Evolutionary conservation across 2,329 filamentous ascomycete genomes (phyloP).

Genomic region (Fusarium floridanum): DNA sequence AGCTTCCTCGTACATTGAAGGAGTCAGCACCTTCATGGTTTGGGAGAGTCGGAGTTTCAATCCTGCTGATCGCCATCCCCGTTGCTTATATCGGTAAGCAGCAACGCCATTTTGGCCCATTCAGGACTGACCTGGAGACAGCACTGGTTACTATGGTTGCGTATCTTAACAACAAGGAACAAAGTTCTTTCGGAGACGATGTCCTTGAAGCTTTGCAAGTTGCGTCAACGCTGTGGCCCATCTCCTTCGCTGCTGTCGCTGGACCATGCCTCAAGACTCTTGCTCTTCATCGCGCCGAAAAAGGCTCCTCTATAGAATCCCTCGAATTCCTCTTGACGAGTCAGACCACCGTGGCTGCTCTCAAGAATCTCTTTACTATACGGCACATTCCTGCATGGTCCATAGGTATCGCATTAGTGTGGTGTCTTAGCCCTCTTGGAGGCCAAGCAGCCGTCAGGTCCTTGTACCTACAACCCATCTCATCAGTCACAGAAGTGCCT

Average conservation of each 20-base stretch:
- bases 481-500: neutral
- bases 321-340: conserved; percentile 8
- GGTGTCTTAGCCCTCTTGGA: conserved; percentile 6
- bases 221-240: conserved; percentile 20
- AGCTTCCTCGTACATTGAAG: neutral
- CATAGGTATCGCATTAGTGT: fast-evolving
- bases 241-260: conserved; percentile 6
- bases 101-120: no score
- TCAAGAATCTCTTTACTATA: neutral
- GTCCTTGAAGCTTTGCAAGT: conserved; percentile 1
- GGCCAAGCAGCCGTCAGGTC: conserved; percentile 13
- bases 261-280: conserved; percentile 14
- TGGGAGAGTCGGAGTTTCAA: neutral
- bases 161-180: neutral
- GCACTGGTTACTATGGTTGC: neutral
- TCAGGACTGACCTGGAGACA: neutral
- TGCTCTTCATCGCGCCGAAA: neutral
- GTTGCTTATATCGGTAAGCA: neutral
- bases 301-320: neutral
- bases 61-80: neutral
- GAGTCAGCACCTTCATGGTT: conserved; percentile 1
- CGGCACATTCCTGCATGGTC: neutral
- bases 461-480: neutral
- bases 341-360: neutral
- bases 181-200: neutral